A percentile compares a stretch with the other conserved stretches of the same genome.
Evolutionary conservation across 2,329 filamentous ascomycete species (phyloP).

Genomic region (Colletotrichum brevisporum): DNA sequence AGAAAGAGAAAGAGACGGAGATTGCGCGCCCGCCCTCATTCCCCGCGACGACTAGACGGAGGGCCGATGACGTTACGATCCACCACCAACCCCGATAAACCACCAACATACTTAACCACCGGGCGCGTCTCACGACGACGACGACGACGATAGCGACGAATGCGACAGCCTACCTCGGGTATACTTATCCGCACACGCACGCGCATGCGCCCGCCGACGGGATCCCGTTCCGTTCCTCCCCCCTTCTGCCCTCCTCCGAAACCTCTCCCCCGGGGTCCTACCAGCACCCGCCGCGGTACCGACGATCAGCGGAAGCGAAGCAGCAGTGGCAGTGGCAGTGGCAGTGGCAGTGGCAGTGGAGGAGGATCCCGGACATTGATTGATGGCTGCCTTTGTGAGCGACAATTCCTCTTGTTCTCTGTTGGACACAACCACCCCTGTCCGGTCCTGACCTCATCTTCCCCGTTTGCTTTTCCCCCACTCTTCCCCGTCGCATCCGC

Average conservation of each 20-base stretch:
- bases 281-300: conserved; percentile 3
- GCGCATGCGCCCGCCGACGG: conserved; percentile 2
- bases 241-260: not conserved
- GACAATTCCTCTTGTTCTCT: not conserved
- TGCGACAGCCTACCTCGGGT: too few species aligned
- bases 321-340: too few species aligned
- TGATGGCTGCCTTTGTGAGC: conserved; percentile 48
- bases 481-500: conserved; percentile 11
- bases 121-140: too few species aligned
- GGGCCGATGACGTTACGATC: conserved; percentile 1
- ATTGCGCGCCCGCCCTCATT: not conserved
- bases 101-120: too few species aligned
- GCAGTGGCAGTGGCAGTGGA: not conserved
- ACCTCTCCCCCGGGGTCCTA: too few species aligned
- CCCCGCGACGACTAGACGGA: not conserved
- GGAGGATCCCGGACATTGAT: conserved; percentile 41
- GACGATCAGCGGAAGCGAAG: conserved; percentile 24
- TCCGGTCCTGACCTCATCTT: not conserved
- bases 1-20: too few species aligned
- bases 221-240: not conserved
- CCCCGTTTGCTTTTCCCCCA: conserved; percentile 4
- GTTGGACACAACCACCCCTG: not conserved
- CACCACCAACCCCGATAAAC: not conserved
- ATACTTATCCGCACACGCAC: too few species aligned
- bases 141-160: too few species aligned